Evolutionary conservation across 768 basidiomycete genomes (phyloP).

Genomic region (Pseudohyphozyma bogoriensis): DNA sequence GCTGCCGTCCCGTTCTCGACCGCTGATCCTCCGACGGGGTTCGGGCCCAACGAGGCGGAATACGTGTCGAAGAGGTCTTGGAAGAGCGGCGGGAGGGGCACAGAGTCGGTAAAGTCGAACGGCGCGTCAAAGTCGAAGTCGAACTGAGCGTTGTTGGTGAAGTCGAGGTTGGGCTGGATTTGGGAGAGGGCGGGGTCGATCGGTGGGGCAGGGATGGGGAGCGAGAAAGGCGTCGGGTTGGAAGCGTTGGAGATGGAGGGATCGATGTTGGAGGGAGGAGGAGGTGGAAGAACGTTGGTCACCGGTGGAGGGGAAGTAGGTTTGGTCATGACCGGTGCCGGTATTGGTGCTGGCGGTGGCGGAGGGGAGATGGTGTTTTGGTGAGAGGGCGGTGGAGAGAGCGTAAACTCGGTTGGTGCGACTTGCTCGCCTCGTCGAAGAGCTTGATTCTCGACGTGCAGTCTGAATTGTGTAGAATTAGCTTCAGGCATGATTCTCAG

Average conservation of each 20-base stretch:
- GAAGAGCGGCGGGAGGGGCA: conserved; percentile 17
- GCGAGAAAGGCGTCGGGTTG: no score
- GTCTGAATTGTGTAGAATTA: background rate
- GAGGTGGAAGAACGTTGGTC: background rate
- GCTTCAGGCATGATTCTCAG: background rate
- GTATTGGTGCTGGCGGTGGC: background rate
- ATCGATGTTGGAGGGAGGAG: background rate
- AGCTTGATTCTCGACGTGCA: conserved; percentile 10
- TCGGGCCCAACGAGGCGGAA: background rate
- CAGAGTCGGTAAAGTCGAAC: conserved; percentile 19
- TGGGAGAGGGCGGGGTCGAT: background rate
- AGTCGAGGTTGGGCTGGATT: background rate
- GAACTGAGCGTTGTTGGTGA: background rate
- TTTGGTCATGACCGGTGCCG: background rate
- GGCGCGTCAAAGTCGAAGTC: conserved; percentile 25
- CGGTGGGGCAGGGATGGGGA: background rate
- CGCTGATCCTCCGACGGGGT: background rate
- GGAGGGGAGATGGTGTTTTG: background rate
- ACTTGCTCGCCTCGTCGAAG: conserved; percentile 13
- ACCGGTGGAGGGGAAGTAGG: background rate
- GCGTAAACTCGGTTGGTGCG: background rate
- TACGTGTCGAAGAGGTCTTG: background rate
- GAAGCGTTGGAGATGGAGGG: background rate
- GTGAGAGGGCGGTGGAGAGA: background rate
- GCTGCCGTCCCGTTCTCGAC: background rate